These are phyloP conservation scores for Adansonia digitata DNA, from an alignment of 345 rosid genomes.

Conservation along the genomic window DNA sequence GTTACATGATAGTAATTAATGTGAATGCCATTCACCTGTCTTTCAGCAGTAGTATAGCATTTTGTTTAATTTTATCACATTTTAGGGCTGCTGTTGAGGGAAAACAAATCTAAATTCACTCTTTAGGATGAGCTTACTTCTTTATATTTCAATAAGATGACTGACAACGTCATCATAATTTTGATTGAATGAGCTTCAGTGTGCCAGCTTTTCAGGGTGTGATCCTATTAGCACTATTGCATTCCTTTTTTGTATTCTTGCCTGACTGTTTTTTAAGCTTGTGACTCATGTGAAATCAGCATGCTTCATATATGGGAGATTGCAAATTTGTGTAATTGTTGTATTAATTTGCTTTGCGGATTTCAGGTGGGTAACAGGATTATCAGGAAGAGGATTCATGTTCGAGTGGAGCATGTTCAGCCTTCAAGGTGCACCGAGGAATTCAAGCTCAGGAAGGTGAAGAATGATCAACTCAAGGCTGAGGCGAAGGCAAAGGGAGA, in stretches of 20 bases:
- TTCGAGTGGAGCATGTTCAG: slow-evolving; percentile 56
- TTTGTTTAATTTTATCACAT: background rate
- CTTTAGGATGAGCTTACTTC: background rate
- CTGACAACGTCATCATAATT: background rate
- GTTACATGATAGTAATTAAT: background rate
- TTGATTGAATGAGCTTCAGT: background rate
- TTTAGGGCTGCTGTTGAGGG: background rate
- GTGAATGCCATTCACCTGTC: background rate
- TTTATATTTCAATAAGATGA: background rate
- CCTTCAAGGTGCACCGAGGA: slow-evolving; percentile 67
- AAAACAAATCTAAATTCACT: background rate
- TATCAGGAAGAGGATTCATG: slow-evolving; percentile 67
- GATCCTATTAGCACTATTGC: background rate
- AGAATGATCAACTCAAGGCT: slow-evolving; percentile 59
- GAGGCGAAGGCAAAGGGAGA: slow-evolving; percentile 40
- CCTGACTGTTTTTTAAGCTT: background rate
- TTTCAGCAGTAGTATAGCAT: background rate
- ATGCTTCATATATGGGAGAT: background rate
- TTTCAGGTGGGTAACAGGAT: slow-evolving; percentile 38
- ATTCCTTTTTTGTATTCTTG: background rate
- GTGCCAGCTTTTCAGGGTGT: background rate
- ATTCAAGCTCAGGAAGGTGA: slow-evolving; percentile 44
- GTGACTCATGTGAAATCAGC: background rate
- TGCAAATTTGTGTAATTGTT: background rate
- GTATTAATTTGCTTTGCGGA: background rate